Evolutionary conservation across 805 yeast genomes (phyloP).

Genomic region (Candida adriatica): DNA sequence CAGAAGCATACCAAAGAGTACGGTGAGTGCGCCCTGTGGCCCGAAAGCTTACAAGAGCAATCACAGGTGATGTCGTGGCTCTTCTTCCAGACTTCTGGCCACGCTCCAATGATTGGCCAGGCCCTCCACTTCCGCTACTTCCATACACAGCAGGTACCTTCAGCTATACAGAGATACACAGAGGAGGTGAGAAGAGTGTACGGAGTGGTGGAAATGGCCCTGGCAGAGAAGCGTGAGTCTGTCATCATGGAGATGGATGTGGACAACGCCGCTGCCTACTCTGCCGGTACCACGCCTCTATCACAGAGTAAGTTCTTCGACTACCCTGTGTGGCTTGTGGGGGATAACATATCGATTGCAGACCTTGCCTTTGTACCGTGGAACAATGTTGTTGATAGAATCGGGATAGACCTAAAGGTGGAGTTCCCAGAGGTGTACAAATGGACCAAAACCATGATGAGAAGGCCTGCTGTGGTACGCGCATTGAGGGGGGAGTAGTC

Average conservation of each 20-base stretch:
- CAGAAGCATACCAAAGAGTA: conserved; percentile 56
- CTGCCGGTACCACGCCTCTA: conserved; percentile 82
- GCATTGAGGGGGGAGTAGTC: conserved; percentile 84
- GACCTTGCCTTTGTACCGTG: conserved; percentile 93
- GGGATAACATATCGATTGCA: conserved; percentile 77
- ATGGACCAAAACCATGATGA: conserved; percentile 95
- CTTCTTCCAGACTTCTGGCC: conserved; percentile 93
- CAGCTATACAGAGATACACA: conserved; percentile 85
- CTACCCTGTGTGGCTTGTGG: conserved; percentile 92
- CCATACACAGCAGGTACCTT: conserved; percentile 77
- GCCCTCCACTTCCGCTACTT: conserved; percentile 91
- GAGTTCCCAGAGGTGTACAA: conserved; percentile 94
- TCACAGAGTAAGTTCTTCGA: conserved; percentile 83
- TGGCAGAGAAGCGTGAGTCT: conserved; percentile 89
- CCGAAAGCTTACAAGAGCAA: conserved; percentile 65
- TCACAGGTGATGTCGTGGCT: conserved; percentile 84
- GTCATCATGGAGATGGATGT: conserved; percentile 82
- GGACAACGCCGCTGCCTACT: conserved; percentile 81
- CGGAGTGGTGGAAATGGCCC: conserved; percentile 90
- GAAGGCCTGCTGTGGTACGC: conserved; percentile 83
- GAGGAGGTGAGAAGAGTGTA: conserved; percentile 91
- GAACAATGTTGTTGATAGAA: conserved; percentile 92
- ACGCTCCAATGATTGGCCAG: conserved; percentile 98
- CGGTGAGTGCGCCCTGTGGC: conserved; percentile 74
- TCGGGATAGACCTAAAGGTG: conserved; percentile 78